Base-by-base conservation (phyloP, 2,329 filamentous ascomycete genomes). In the Dactylellina sp. region DNA sequence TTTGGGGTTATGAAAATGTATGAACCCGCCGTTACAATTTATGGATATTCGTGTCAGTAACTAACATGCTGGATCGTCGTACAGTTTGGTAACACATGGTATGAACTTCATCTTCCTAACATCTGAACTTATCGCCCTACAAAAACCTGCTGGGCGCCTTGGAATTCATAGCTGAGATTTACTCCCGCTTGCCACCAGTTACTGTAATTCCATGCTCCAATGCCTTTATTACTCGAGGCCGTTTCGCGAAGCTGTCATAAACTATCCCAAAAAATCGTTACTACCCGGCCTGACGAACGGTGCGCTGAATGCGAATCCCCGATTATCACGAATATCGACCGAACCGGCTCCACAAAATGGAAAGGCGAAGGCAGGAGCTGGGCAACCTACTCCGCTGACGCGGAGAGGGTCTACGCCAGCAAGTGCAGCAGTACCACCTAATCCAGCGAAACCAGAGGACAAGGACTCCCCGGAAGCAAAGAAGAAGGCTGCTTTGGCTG, bases 1-100 rank as follows among this genome's bases (percentile, higher is more conserved):
- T 97, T 84, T 98, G 96, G 83, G 95, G 95, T 14, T 90, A 98
- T 81, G 95, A 99, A 83, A 99, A 99, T 83, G 94, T 98, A 85
- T 83, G 91, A 57, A 76, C 75, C 63, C 75, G 61, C 60, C 39
- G 37, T 39, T n/a, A 16, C n/a, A 24, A 35, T 22, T 50, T 24
- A 59, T 7, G 9, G 37, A 25, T 14, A 49, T 9, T 59, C 14
- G 12, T 35, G 46, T 35, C 52, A 64, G 16, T 42, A 39, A 18
- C 49, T 63, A 72, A 65, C 42, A 56, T 64, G 44, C 47, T 37
- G 70, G 62, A 59, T 76, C 6, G 7, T 44, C 7, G 22, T 59
- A 2, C 53, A 75, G 64, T 68, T 76, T 77, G 59, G 77, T 62
- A 71, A 57, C 61, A 71, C 74, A 71, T 76, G 60, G 75, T 71